Percentiles rank a stretch among this genome's conserved stretches.
These are phyloP conservation scores for Fraxinus latifolia DNA, from an alignment of 305 asterid genomes.

Conservation along the genomic window DNA sequence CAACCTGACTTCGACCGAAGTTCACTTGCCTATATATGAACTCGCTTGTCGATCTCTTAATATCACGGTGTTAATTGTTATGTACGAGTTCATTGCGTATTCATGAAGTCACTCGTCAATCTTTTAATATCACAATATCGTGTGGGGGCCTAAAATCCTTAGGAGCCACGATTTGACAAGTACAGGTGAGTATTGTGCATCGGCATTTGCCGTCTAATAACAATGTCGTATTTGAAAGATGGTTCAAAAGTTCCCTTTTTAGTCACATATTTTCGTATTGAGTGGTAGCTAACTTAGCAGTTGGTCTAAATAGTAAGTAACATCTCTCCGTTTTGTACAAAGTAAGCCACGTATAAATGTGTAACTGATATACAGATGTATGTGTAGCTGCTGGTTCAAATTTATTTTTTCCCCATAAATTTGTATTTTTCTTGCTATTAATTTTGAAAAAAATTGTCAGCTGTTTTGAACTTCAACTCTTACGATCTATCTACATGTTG, in stretches of 20 bases:
- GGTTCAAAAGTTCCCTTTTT: slow-evolving; percentile 4
- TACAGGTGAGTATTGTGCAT: background rate
- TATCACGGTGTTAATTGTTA: background rate
- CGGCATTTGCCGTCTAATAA: background rate
- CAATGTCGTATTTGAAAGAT: slow-evolving; percentile 23
- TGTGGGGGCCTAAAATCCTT: background rate
- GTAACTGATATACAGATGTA: background rate
- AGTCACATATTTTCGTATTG: slow-evolving; percentile 10
- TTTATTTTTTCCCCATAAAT: background rate
- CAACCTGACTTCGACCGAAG: slow-evolving; percentile 87
- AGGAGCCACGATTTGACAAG: background rate
- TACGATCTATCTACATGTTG: background rate
- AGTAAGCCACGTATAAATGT: slow-evolving; percentile 11
- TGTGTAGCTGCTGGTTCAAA: background rate
- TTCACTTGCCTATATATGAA: slow-evolving; percentile 86
- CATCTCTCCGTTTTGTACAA: slow-evolving; percentile 6
- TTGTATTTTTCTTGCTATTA: background rate
- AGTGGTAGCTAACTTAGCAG: slow-evolving; percentile 11
- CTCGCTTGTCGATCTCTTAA: background rate
- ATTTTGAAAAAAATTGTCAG: background rate
- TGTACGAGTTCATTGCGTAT: background rate
- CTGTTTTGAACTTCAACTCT: background rate
- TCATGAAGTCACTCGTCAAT: background rate
- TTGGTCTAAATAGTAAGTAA: background rate
- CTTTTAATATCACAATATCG: background rate